Evolutionary conservation across 1,139 yeast genomes (phyloP), one percentile per base, ranked within the genome.

Genomic region (Geotrichum australiense): DNA sequence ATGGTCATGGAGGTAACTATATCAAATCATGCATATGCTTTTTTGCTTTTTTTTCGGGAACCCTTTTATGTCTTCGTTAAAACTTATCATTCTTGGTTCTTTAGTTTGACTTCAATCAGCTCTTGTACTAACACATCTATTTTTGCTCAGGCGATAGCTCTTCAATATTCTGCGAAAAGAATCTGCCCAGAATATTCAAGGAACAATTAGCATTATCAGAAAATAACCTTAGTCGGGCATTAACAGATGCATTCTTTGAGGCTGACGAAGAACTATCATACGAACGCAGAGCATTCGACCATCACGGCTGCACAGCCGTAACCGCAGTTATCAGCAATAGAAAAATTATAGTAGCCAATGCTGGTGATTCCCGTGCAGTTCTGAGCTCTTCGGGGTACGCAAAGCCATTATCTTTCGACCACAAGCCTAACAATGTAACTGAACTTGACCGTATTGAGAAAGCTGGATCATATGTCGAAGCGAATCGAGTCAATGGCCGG

Each of bases 221-320:
- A 31, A 71, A 74, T 31, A 76, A 85, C 58, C 84, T 77, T 57
- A 69, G 70, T 38, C 76, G 77, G 52, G 91, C 95, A 0, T 69
- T 91, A 51, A 82, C 80, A 53, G 86, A 86, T 55, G 87, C 94
- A 19, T 91, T 86, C 57, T 70, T 91, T 51, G 77, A 77, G 42
- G 77, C 94, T 46, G 98, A 91, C 65, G 77, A 79, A 50, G 93
- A 87, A 30, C 76, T 91, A 43, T 68, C 86, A 47, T 72, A 76
- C 50, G 86, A 69, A 43, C 65, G 72, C 42, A 62, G 61, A 65
- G 73, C 75, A 51, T 76, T 77, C 54, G 97, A 89, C 62, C 89
- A 85, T 50, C 81, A 94, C 55, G 98, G 98, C 8, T 91, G 97
- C 66, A 94, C 98, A 8, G 96, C 97, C 34, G 91, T 98, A 2